These are phyloP conservation scores for Cryptococcus sp. DNA, from an alignment of 1,284 basidiomycete species.

Conservation along the genomic window DNA sequence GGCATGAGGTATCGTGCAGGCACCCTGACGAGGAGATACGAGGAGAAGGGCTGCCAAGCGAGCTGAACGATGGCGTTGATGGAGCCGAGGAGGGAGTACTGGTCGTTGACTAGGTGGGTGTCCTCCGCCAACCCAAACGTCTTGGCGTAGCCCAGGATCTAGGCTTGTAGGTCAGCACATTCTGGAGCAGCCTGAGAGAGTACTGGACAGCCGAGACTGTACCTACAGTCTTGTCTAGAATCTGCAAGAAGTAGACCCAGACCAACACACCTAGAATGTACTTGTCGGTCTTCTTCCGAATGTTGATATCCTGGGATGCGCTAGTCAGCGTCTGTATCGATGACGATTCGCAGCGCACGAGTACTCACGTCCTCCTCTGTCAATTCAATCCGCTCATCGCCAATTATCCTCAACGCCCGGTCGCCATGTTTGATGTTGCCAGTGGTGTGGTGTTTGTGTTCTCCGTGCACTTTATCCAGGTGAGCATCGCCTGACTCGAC, in stretches of 20 bases:
- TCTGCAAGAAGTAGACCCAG: slow-evolving; percentile 46
- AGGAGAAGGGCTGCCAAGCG: slow-evolving; percentile 46
- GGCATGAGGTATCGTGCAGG: slow-evolving; percentile 44
- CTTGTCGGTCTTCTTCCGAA: slow-evolving; percentile 33
- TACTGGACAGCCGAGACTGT: slow-evolving; percentile 1
- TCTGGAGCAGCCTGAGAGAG: neutral
- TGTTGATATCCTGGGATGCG: slow-evolving; percentile 16
- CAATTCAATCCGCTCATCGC: slow-evolving; percentile 26
- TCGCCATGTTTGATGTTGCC: slow-evolving; percentile 23
- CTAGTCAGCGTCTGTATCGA: neutral
- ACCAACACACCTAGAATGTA: slow-evolving; percentile 33
- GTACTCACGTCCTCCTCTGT: slow-evolving; percentile 32
- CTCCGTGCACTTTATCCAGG: neutral
- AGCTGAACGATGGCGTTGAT: slow-evolving; percentile 45
- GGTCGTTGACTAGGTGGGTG: slow-evolving; percentile 26
- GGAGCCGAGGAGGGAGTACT: slow-evolving; percentile 40
- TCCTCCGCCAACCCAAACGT: slow-evolving; percentile 39
- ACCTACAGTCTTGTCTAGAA: slow-evolving; percentile 41
- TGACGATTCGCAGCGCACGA: neutral
- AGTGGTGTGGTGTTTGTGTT: slow-evolving; percentile 9
- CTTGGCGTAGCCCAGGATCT: slow-evolving; percentile 38
- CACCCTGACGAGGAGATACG: slow-evolving; percentile 44
- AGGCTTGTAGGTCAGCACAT: neutral
- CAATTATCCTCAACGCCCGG: slow-evolving; percentile 25
- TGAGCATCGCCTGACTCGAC: slow-evolving; percentile 17